A percentile compares a stretch with the other conserved stretches of the same genome.
These are phyloP conservation scores for Tylopilus sp. DNA, from an alignment of 768 basidiomycete genomes.

Conservation along the genomic window DNA sequence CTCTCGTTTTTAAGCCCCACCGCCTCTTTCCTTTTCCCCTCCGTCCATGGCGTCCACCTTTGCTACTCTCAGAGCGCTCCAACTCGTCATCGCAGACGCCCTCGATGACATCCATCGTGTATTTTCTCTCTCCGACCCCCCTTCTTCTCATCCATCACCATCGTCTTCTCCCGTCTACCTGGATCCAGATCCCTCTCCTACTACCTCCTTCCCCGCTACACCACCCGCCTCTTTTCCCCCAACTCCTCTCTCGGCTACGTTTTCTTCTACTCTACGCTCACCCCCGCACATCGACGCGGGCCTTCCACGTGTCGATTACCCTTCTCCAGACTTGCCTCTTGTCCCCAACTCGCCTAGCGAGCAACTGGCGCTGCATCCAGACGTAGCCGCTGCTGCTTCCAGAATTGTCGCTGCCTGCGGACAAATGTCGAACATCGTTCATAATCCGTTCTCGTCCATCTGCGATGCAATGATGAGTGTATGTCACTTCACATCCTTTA, in stretches of 20 bases:
- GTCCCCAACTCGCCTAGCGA: conserved; percentile 48
- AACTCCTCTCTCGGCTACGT: conserved; percentile 31
- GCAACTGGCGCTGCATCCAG: conserved; percentile 55
- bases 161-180: conserved; percentile 18
- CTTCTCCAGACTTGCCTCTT: conserved; percentile 49
- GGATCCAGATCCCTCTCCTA: conserved; percentile 33
- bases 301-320: conserved; percentile 42
- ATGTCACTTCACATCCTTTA: conserved; percentile 23
- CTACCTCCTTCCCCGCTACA: conserved; percentile 19
- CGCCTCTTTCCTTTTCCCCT: conserved; percentile 5
- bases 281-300: not conserved
- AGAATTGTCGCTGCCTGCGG: conserved; percentile 67
- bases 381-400: conserved; percentile 55
- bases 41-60: conserved; percentile 42
- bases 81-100: conserved; percentile 64
- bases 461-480: conserved; percentile 74
- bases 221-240: conserved; percentile 25
- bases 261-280: conserved; percentile 12
- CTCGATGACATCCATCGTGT: conserved; percentile 65
- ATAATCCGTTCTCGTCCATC: conserved; percentile 65
- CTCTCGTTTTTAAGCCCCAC: conserved; percentile 17
- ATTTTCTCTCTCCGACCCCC: conserved; percentile 34
- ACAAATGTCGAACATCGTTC: conserved; percentile 62
- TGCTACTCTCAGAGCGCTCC: conserved; percentile 57
- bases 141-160: conserved; percentile 11